These are phyloP conservation scores for Elongisporangium undulatum DNA, from an alignment of 352 stramenopile species.

Conservation along the genomic window DNA sequence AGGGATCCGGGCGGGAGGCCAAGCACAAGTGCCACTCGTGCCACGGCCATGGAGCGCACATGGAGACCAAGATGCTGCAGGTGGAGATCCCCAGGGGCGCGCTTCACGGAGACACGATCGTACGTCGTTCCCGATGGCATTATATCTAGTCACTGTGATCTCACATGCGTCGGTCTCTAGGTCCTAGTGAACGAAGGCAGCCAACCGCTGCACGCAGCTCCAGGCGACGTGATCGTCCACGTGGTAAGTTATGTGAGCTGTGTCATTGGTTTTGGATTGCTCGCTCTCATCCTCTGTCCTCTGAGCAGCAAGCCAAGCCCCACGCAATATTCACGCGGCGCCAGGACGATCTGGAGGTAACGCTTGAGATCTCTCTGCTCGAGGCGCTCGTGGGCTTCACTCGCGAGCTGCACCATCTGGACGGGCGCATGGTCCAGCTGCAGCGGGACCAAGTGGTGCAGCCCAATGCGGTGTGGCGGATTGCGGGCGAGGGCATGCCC, in stretches of 20 bases:
- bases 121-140: conserved; percentile 6
- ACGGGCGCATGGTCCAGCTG: conserved; percentile 81
- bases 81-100: conserved; percentile 26
- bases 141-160: background rate
- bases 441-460: conserved; percentile 74
- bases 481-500: conserved; percentile 91
- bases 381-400: conserved; percentile 92
- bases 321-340: conserved; percentile 84
- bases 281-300: background rate
- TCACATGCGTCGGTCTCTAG: background rate
- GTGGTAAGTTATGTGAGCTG: conserved; percentile 9
- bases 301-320: conserved; percentile 10
- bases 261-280: background rate
- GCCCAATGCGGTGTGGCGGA: conserved; percentile 73
- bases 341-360: conserved; percentile 88
- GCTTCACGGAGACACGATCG: conserved; percentile 29
- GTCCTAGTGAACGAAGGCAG: conserved; percentile 15
- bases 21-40: conserved; percentile 31
- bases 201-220: conserved; percentile 12
- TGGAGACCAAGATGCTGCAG: conserved; percentile 15
- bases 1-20: conserved; percentile 25
- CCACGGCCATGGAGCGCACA: conserved; percentile 18
- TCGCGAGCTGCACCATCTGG: conserved; percentile 84
- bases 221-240: conserved; percentile 28
- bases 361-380: conserved; percentile 90